These are phyloP conservation scores for Fusarium verrucosum DNA, from an alignment of 2,329 filamentous ascomycete genomes.

Conservation along the genomic window DNA sequence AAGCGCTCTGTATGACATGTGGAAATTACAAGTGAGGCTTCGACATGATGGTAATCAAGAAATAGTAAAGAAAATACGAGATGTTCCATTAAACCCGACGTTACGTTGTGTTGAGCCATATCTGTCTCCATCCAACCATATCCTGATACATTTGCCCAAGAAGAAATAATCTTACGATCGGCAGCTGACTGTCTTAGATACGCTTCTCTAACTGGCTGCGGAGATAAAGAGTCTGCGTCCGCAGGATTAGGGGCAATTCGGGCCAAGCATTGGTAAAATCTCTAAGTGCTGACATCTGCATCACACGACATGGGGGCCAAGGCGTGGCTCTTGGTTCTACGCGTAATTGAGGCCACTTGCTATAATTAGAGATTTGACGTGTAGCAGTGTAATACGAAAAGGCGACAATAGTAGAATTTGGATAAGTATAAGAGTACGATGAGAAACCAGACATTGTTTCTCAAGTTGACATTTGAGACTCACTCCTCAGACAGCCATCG, in stretches of 20 bases:
- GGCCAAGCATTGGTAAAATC: slow-evolving; percentile 2
- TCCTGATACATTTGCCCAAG: not conserved
- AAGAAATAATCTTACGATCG: slow-evolving; percentile 14
- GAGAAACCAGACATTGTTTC: rapidly evolving
- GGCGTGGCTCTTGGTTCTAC: not conserved
- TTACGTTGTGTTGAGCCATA: slow-evolving; percentile 9
- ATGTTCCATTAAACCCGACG: not conserved
- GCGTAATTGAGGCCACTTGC: not conserved
- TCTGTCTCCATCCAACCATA: slow-evolving; percentile 10
- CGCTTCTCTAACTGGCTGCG: not conserved
- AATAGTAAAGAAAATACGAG: slow-evolving; percentile 11
- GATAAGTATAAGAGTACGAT: not conserved
- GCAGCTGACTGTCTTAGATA: slow-evolving; percentile 1
- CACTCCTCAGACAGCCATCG: not conserved
- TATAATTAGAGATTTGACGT: slow-evolving; percentile 21
- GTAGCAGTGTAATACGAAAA: too few relatives aligned
- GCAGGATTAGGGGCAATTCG: not conserved
- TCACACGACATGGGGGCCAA: slow-evolving; percentile 10
- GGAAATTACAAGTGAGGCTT: not conserved
- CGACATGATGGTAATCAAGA: not conserved
- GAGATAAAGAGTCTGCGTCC: not conserved
- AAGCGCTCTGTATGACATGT: not conserved
- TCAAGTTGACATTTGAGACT: not conserved
- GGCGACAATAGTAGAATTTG: not conserved
- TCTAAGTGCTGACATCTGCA: slow-evolving; percentile 23